These are phyloP conservation scores for Mycena amicta DNA, from an alignment of 768 basidiomycete genomes.

Conservation along the genomic window DNA sequence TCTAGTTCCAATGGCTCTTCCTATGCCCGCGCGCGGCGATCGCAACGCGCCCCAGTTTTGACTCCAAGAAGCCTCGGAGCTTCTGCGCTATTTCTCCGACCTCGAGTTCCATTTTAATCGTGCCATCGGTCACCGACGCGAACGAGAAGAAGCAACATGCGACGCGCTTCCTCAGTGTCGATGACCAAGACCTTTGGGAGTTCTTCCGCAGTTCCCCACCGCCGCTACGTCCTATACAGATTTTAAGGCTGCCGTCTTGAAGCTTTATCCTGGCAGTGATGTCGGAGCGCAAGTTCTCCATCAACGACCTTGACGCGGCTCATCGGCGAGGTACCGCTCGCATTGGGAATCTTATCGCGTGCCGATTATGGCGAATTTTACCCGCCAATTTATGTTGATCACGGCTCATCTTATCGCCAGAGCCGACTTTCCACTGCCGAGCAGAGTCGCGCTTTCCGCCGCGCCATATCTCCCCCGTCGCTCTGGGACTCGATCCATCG, in stretches of 20 bases:
- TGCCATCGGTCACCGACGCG: constrained; percentile 2
- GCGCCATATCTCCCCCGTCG: constrained; percentile 3
- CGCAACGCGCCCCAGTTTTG: constrained; percentile 23
- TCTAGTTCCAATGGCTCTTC: neutral
- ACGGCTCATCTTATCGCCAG: constrained; percentile 22
- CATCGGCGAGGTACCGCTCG: constrained; percentile 21
- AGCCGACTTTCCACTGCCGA: constrained; percentile 17
- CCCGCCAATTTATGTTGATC: constrained; percentile 22
- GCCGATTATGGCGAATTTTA: constrained; percentile 24
- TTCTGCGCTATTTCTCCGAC: constrained; percentile 22
- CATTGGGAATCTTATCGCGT: constrained; percentile 15
- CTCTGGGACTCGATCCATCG: constrained; percentile 7
- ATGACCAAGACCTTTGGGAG: constrained; percentile 23
- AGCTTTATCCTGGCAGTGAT: constrained; percentile 26
- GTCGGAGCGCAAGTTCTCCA: constrained; percentile 9
- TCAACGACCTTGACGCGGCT: constrained; percentile 27
- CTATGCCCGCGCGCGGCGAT: constrained; percentile 23
- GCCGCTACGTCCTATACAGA: constrained; percentile 19
- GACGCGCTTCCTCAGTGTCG: constrained; percentile 10
- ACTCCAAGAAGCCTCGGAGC: constrained; percentile 12
- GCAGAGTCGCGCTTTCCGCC: constrained; percentile 22
- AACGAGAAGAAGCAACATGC: constrained; percentile 20
- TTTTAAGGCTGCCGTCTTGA: constrained; percentile 26
- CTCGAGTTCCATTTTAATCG: constrained; percentile 17
- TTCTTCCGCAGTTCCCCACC: constrained; percentile 9